Conservation (phyloP, 179 eudicot species). For the Actinidia polygama region DNA sequence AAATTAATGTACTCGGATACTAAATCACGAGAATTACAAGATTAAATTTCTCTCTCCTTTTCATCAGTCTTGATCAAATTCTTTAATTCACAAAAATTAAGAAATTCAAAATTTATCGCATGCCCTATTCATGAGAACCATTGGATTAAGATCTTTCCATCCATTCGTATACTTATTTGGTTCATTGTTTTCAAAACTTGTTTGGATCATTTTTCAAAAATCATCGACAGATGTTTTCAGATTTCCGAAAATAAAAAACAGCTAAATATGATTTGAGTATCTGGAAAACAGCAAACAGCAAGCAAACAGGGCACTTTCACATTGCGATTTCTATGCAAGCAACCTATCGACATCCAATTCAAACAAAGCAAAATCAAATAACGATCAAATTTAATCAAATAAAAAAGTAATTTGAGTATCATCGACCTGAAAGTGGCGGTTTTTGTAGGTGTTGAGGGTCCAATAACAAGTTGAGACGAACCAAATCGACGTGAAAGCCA, state of each 20-base stretch:
- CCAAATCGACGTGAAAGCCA: constrained; percentile 58
- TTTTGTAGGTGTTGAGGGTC: constrained; percentile 56
- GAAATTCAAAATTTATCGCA: not conserved
- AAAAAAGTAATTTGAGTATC: not conserved
- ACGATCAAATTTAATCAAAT: not conserved
- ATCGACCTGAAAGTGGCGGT: constrained; percentile 67
- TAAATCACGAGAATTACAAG: not conserved
- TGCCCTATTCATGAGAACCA: too few species aligned
- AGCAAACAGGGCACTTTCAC: not conserved
- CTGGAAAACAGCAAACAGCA: not conserved
- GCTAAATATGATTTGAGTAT: not conserved
- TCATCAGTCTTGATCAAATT: not conserved
- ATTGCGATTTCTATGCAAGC: not conserved
- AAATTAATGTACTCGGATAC: not conserved
- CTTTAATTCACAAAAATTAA: not conserved
- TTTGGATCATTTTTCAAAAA: not conserved
- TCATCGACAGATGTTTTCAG: not conserved
- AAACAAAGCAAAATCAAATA: not conserved
- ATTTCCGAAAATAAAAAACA: not conserved
- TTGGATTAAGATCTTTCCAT: not conserved
- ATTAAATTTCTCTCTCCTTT: not conserved
- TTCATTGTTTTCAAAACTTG: not conserved
- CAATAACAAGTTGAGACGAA: constrained; percentile 55
- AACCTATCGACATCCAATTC: not conserved
- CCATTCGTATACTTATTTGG: not conserved